Conservation (phyloP, 257 asterid genomes). For the Gentiana dahurica region DNA sequence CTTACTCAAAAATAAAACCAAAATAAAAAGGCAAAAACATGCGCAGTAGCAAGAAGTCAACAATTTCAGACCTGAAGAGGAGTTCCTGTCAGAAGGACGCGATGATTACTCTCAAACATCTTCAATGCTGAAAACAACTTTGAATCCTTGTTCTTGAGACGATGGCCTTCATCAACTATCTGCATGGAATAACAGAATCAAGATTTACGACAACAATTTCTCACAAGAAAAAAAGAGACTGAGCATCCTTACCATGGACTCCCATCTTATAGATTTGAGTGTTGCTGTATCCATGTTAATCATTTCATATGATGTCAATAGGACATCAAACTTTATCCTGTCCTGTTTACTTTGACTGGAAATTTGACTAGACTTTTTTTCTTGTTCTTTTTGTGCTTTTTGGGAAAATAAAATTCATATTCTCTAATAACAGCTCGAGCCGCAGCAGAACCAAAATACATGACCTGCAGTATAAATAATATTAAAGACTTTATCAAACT, state of each 20-base stretch:
- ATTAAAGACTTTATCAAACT: conserved; percentile 17
- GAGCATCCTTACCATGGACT: conserved; percentile 71
- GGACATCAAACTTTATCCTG: conserved; percentile 95
- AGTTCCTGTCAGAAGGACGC: conserved; percentile 93
- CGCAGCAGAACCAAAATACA: conserved; percentile 85
- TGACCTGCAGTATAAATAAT: conserved; percentile 46
- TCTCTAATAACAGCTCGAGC: conserved; percentile 80
- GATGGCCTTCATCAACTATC: conserved; percentile 99
- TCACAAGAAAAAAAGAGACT: conserved; percentile 6
- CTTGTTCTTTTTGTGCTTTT: conserved; percentile 68
- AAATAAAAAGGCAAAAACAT: too few species aligned
- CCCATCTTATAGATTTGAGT: conserved; percentile 88
- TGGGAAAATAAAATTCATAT: conserved; percentile 84
- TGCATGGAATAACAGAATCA: conserved; percentile 25
- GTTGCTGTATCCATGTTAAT: conserved; percentile 75
- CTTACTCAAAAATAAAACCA: too few species aligned
- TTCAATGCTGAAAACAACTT: conserved; percentile 71
- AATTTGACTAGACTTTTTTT: conserved; percentile 67
- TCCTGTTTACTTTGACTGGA: conserved; percentile 76
- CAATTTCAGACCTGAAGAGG: conserved; percentile 77
- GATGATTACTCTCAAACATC: conserved; percentile 78
- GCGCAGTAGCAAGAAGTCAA: not conserved
- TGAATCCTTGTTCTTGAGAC: conserved; percentile 95
- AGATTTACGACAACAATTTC: conserved; percentile 1
- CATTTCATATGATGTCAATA: conserved; percentile 95